Conservation (phyloP, 306 rosid species). For the Calophaca sinica region DNA sequence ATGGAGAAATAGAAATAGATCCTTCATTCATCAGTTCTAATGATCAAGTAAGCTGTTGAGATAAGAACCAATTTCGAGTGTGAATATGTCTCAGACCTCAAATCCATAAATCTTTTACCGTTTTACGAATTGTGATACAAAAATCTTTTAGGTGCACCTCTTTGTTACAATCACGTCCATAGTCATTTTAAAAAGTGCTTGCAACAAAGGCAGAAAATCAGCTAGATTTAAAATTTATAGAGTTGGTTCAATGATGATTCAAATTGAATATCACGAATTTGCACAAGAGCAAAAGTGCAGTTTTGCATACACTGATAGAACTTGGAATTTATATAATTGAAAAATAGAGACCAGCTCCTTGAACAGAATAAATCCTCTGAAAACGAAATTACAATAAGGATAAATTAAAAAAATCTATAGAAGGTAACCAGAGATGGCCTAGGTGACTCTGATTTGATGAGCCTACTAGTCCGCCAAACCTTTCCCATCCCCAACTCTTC, state of each 20-base stretch:
- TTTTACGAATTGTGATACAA: not conserved
- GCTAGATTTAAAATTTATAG: not conserved
- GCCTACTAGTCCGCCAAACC: not conserved
- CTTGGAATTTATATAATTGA: not conserved
- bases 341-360: not conserved
- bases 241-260: not conserved
- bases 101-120: not conserved
- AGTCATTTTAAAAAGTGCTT: not conserved
- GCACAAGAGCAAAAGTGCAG: conserved; percentile 19
- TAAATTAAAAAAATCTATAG: not conserved
- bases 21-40: not conserved
- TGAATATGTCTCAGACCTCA: conserved; percentile 4
- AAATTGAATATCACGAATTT: not conserved
- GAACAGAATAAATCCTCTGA: conserved; percentile 1
- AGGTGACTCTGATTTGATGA: not conserved
- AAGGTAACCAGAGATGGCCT: not conserved
- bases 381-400: not conserved
- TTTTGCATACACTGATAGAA: not conserved
- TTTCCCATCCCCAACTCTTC: not conserved
- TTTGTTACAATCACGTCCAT: not conserved
- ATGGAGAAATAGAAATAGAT: not conserved
- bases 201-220: conserved; percentile 30
- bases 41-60: conserved; percentile 13
- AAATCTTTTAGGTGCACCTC: conserved; percentile 9
- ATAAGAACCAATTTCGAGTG: not conserved